These are phyloP conservation scores for Pythium utonaiense DNA, from an alignment of 352 stramenopile species.

Conservation along the genomic window DNA sequence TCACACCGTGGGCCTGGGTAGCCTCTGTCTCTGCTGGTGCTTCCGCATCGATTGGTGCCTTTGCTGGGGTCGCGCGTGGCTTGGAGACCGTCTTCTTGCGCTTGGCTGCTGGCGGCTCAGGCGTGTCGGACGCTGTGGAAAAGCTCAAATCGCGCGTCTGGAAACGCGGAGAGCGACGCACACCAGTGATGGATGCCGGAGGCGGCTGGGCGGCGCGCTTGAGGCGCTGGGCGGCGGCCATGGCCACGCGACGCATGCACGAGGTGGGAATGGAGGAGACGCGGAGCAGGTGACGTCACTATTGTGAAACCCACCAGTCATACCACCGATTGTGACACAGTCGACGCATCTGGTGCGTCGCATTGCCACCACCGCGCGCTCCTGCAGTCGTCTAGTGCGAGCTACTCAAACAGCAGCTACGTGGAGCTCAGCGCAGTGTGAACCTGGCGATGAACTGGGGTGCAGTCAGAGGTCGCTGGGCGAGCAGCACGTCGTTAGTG, in stretches of 20 bases:
- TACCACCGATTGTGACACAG: not conserved
- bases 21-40: not conserved
- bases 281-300: not conserved
- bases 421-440: too few species aligned
- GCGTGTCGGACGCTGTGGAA: not conserved
- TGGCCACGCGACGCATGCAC: not conserved
- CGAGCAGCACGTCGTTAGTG: too few species aligned
- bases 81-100: conserved; percentile 3
- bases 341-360: too few species aligned
- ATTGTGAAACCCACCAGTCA: not conserved
- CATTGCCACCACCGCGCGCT: too few species aligned
- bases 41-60: not conserved
- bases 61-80: not conserved
- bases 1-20: conserved; percentile 3
- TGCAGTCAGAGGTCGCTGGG: too few species aligned
- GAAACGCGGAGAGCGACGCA: conserved; percentile 19
- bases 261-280: not conserved
- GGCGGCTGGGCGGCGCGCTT: not conserved
- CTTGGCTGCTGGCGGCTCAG: not conserved
- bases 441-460: too few species aligned
- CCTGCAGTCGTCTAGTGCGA: too few species aligned
- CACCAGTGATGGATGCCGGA: not conserved
- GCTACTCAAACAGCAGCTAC: too few species aligned
- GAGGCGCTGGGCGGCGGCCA: conserved; percentile 8
- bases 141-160: conserved; percentile 1